These are phyloP conservation scores for Mallotus repandus DNA, from an alignment of 441 rosid species.

Conservation along the genomic window DNA sequence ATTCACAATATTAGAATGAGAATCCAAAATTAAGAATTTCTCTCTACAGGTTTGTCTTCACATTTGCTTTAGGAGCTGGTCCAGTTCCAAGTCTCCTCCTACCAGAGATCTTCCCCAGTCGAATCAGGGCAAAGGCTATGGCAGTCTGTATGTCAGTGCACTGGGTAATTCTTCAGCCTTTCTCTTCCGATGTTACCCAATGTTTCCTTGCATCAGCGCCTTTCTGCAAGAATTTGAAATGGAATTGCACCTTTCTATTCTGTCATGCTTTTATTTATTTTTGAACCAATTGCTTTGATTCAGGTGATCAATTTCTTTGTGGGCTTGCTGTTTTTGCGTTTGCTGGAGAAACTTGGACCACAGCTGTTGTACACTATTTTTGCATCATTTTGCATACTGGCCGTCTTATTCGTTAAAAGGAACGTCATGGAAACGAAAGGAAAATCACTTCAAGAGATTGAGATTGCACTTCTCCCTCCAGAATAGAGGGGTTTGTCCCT, in stretches of 20 bases:
- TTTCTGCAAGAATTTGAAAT: not conserved
- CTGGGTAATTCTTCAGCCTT: conserved; percentile 37
- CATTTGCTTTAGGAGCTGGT: conserved; percentile 58
- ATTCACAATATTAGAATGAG: too few species aligned
- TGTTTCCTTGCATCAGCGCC: too few species aligned
- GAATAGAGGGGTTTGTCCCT: conserved; percentile 7
- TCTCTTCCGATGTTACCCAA: not conserved
- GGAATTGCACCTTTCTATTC: not conserved
- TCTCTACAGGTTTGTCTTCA: conserved; percentile 43
- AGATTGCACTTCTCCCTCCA: conserved; percentile 37
- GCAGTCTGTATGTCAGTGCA: conserved; percentile 55
- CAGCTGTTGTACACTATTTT: conserved; percentile 32
- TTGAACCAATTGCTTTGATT: not conserved
- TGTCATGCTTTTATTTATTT: not conserved
- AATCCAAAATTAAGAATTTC: conserved; percentile 7
- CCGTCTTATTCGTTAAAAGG: conserved; percentile 32
- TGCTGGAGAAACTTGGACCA: conserved; percentile 35
- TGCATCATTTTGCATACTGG: conserved; percentile 31
- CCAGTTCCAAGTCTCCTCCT: conserved; percentile 60
- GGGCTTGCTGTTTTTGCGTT: conserved; percentile 34
- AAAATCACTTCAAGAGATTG: conserved; percentile 38
- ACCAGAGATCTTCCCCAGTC: conserved; percentile 49
- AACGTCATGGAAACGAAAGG: conserved; percentile 41
- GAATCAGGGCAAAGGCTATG: conserved; percentile 58
- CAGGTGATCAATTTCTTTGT: conserved; percentile 41